Evolutionary conservation across 1,139 yeast genomes (phyloP), one percentile per base, ranked within the genome.

Genomic region (Taphrina populina): DNA sequence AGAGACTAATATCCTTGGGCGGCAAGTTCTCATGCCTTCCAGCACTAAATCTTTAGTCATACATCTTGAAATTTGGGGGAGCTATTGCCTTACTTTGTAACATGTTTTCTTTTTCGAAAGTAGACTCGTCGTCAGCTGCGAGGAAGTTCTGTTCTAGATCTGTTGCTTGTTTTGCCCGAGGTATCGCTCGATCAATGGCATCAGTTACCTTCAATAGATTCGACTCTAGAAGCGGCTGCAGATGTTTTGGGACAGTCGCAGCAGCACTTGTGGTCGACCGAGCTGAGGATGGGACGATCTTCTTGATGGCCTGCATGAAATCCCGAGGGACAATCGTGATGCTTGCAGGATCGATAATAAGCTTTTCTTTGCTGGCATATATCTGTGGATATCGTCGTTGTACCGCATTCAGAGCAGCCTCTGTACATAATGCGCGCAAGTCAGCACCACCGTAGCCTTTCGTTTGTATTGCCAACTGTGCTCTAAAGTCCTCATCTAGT

Each of bases 381-480:
- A 94, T 92, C 68, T 94, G 98, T 0, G 99, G 99, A 65, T 84
- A 92, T 53, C 83, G 80, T 62, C 98, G 74, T 70, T 92, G 97
- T 46, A 92, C 92, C 64, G 95, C 84, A 65, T 83, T 83, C 60
- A 94, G 75, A 0, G 98, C 97, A 11, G 96, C 94, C 68, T 92
- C 99, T 0, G 97, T 90, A 67, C 97, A 90, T 32, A 92, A 73
- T 0, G 97, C 96, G 57, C 96, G 76, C 61, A 94, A 74, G 70
- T 92, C 99, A 2, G 99, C 97, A 72, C 99, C 99, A 35, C 98
- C 98, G 66, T 88, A 94, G 0, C 98, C 98, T 67, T 90, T 92
- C 0, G 99, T 90, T 58, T 88, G 72, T 11, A 76, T 76, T 0
- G 97, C 94, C 45, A 92, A 76, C 57, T 82, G 81, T 2, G 76